Percentiles rank a stretch among this genome's conserved stretches.
phyloP scores from a whole-genome alignment of 2,329 filamentous ascomycete species.

The Talaromyces albobiverticillius region DNA sequence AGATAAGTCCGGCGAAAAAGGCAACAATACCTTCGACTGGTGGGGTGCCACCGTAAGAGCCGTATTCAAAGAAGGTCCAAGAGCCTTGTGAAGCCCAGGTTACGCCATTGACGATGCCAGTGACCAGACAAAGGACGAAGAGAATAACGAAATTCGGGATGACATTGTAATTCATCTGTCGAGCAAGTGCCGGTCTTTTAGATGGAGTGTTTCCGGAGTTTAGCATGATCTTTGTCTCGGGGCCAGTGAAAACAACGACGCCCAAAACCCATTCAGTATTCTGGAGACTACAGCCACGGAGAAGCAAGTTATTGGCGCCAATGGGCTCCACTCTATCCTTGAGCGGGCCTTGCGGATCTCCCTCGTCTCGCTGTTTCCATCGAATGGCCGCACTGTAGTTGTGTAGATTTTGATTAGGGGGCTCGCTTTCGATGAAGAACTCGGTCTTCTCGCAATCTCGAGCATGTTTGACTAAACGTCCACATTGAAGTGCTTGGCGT shows the following conservation, averaged over 20 bases:
- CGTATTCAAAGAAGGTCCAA: constrained; percentile 77
- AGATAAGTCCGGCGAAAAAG: constrained; percentile 90
- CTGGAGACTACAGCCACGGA: constrained; percentile 87
- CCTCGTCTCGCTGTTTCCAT: constrained; percentile 73
- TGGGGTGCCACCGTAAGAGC: constrained; percentile 72
- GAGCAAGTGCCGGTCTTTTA: constrained; percentile 86
- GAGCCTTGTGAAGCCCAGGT: constrained; percentile 76
- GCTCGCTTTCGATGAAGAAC: constrained; percentile 86
- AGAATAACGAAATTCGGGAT: constrained; percentile 93
- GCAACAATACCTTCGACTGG: constrained; percentile 87
- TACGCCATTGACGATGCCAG: constrained; percentile 79
- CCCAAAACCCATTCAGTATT: constrained; percentile 97
- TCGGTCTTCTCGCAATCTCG: constrained; percentile 86
- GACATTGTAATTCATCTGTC: constrained; percentile 95
- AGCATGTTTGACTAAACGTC: constrained; percentile 78
- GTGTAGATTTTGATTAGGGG: constrained; percentile 90
- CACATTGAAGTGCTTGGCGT: constrained; percentile 82
- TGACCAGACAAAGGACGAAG: constrained; percentile 81
- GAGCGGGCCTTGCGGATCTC: constrained; percentile 59
- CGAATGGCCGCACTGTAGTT: constrained; percentile 86
- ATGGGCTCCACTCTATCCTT: constrained; percentile 88
- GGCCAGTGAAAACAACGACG: constrained; percentile 88
- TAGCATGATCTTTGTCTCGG: constrained; percentile 99
- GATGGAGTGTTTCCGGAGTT: constrained; percentile 93
- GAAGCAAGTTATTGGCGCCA: constrained; percentile 88